A percentile compares a stretch with the other conserved stretches of the same genome.
Evolutionary conservation across 768 basidiomycete species (phyloP).

Genomic region (Psilocybe cubensis): DNA sequence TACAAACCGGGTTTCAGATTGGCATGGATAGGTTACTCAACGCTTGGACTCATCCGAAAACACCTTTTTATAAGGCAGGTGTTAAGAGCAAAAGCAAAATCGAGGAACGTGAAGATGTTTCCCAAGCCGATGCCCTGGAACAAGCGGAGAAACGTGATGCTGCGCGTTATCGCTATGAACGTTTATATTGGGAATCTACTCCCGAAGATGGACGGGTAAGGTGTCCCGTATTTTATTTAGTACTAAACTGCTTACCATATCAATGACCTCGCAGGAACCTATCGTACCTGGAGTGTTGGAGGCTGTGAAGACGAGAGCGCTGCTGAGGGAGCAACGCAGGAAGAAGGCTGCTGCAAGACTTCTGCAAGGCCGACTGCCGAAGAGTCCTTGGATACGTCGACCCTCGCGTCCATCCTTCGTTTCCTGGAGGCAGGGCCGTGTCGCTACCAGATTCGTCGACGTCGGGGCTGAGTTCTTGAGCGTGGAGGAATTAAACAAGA

Average conservation of each 20-base stretch:
- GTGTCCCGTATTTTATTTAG: conserved; percentile 11
- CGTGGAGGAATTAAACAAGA: conserved; percentile 50
- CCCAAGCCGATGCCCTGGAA: conserved; percentile 65
- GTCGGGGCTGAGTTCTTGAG: conserved; percentile 75
- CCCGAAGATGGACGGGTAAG: conserved; percentile 67
- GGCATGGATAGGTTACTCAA: conserved; percentile 86
- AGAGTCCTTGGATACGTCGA: conserved; percentile 39
- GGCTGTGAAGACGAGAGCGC: conserved; percentile 43
- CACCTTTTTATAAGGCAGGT: not conserved
- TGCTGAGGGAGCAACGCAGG: conserved; percentile 33
- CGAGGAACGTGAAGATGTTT: conserved; percentile 46
- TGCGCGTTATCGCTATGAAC: conserved; percentile 67
- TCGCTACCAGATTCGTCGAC: conserved; percentile 70
- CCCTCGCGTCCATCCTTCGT: conserved; percentile 38
- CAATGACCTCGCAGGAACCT: conserved; percentile 50
- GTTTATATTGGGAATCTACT: conserved; percentile 80
- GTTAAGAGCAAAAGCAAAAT: not conserved
- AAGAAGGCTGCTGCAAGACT: conserved; percentile 40
- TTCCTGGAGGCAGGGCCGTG: conserved; percentile 47
- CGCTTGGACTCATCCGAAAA: conserved; percentile 37
- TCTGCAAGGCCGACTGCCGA: conserved; percentile 41
- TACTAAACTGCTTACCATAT: conserved; percentile 5
- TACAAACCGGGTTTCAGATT: conserved; percentile 79
- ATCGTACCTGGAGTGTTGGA: conserved; percentile 61
- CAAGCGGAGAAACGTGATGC: conserved; percentile 56